Conservation (phyloP, 2,329 filamentous ascomycete genomes). For the Rhexocercosporidium sp. region DNA sequence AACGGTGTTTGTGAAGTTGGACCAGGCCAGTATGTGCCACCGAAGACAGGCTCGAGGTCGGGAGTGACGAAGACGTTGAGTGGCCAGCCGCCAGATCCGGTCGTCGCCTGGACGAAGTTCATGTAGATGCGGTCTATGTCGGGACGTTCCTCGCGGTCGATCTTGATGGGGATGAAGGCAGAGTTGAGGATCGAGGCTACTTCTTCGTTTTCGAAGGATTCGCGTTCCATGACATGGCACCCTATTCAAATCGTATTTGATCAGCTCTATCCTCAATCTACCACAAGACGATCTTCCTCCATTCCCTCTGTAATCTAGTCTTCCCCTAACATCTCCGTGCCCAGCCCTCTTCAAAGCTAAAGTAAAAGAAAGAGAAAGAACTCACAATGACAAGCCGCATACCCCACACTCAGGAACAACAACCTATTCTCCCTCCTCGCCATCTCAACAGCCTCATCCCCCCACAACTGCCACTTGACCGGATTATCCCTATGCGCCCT, state of each 20-base stretch:
- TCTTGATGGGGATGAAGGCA: conserved; percentile 87
- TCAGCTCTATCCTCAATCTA: background rate
- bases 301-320: background rate
- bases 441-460: conserved; percentile 74
- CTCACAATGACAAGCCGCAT: conserved; percentile 93
- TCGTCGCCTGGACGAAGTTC: conserved; percentile 96
- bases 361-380: conserved; percentile 28
- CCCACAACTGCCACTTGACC: conserved; percentile 92
- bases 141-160: conserved; percentile 92
- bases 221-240: conserved; percentile 89
- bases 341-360: background rate
- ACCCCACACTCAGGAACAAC: conserved; percentile 93
- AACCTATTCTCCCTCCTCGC: conserved; percentile 84
- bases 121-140: conserved; percentile 97
- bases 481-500: conserved; percentile 78
- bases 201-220: conserved; percentile 85
- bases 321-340: background rate
- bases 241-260: conserved; percentile 54
- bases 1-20: conserved; percentile 45
- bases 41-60: conserved; percentile 90
- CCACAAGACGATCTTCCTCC: background rate
- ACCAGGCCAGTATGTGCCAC: conserved; percentile 90
- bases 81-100: conserved; percentile 89
- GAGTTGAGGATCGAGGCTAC: conserved; percentile 84
- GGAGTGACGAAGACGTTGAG: conserved; percentile 96